These are phyloP conservation scores for Nakazawaea pomicola DNA, from an alignment of 805 yeast genomes.

Conservation along the genomic window DNA sequence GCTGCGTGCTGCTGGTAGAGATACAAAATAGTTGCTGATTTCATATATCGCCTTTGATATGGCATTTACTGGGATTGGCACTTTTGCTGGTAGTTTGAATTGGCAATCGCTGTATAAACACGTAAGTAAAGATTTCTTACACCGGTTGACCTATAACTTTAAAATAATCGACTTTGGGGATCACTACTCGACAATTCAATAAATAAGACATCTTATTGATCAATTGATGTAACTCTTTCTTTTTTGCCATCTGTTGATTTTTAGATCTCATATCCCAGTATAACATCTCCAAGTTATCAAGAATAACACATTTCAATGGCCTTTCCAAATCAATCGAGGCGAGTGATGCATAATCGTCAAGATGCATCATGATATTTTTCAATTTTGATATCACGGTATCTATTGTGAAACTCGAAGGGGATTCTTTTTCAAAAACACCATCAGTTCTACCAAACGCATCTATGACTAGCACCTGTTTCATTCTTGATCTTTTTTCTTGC, in stretches of 20 bases:
- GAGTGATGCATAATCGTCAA: not conserved
- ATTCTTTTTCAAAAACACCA: not conserved
- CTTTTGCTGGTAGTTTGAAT: no score
- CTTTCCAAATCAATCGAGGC: not conserved
- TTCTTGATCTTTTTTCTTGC: not conserved
- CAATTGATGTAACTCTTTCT: not conserved
- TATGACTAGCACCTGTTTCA: not conserved
- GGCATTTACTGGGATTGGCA: no score
- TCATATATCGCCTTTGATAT: no score
- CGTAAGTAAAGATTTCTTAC: no score
- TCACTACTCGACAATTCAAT: slow-evolving; percentile 2
- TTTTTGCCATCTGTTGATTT: not conserved
- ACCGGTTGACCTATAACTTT: no score
- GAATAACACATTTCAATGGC: slow-evolving; percentile 6
- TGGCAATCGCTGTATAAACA: no score
- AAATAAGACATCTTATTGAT: no score
- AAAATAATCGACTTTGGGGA: not conserved
- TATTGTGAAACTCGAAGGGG: no score
- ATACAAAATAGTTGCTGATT: no score
- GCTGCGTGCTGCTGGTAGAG: no score
- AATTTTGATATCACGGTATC: not conserved
- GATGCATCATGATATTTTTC: not conserved
- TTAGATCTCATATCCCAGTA: slow-evolving; percentile 3
- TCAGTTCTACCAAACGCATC: not conserved
- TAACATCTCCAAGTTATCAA: slow-evolving; percentile 6